Percentiles rank a stretch among this genome's conserved stretches.
Conservation (phyloP, 108 stramenopile species). For the Stephanodiscus triporus region DNA sequence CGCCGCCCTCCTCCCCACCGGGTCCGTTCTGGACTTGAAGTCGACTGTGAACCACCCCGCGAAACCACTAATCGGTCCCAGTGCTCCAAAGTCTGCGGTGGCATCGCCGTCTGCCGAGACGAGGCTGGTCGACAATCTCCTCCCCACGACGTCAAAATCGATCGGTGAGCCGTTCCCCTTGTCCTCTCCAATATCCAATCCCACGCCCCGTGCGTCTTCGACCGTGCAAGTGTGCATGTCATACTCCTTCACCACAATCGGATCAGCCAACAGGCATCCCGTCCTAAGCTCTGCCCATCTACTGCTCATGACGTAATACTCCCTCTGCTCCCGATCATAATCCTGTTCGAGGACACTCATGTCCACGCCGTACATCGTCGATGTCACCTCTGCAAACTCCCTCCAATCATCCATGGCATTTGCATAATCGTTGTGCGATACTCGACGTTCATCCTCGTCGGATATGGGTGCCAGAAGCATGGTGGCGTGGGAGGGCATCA, state of each 20-base stretch:
- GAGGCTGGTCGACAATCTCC: neutral
- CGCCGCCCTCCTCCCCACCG: conserved; percentile 59
- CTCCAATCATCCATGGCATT: conserved; percentile 92
- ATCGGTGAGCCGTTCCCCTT: conserved; percentile 57
- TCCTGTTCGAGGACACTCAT: conserved; percentile 84
- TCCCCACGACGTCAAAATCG: conserved; percentile 76
- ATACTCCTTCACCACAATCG: conserved; percentile 72
- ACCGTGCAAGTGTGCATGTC: conserved; percentile 96
- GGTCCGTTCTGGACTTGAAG: conserved; percentile 86
- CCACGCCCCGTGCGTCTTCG: conserved; percentile 89
- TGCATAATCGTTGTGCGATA: conserved; percentile 77
- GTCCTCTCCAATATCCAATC: conserved; percentile 43
- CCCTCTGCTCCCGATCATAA: conserved; percentile 94
- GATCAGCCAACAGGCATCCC: conserved; percentile 84
- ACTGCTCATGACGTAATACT: conserved; percentile 90
- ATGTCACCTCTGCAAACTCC: conserved; percentile 87
- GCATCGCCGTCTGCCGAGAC: conserved; percentile 14
- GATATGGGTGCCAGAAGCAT: conserved; percentile 93
- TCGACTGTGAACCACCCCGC: conserved; percentile 98
- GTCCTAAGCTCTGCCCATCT: conserved; percentile 92
- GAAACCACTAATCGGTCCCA: conserved; percentile 87
- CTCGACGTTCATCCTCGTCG: conserved; percentile 92
- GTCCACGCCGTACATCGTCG: conserved; percentile 87
- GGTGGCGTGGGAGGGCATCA: conserved; percentile 95
- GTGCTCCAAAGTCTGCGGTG: neutral